phyloP scores from a whole-genome alignment of 305 asterid species.

The Fraxinus latifolia region DNA sequence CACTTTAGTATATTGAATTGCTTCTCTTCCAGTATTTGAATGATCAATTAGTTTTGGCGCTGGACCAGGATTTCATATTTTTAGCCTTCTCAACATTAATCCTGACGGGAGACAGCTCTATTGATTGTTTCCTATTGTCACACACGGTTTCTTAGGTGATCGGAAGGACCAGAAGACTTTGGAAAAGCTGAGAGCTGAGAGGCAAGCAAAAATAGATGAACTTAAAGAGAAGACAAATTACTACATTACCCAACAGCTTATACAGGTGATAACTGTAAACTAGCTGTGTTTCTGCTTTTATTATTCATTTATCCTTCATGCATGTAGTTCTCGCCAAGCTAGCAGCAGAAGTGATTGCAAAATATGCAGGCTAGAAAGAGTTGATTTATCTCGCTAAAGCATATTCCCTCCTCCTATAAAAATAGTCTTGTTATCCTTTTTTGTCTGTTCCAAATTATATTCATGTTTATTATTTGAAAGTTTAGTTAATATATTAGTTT shows the following conservation, averaged over 20 bases:
- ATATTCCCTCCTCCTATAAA: background rate
- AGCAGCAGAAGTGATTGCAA: background rate
- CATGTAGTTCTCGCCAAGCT: background rate
- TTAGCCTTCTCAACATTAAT: background rate
- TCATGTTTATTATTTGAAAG: background rate
- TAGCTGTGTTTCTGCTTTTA: background rate
- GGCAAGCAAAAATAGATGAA: slow-evolving; percentile 84
- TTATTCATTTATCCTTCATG: background rate
- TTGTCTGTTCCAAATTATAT: background rate
- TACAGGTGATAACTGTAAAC: slow-evolving; percentile 56
- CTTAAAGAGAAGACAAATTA: slow-evolving; percentile 88
- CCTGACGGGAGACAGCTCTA: background rate
- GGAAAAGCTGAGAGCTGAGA: slow-evolving; percentile 76
- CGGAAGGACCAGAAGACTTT: slow-evolving; percentile 68
- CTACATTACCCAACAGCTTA: slow-evolving; percentile 79
- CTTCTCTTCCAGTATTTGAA: background rate
- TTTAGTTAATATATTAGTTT: too few relatives aligned
- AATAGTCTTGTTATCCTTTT: background rate
- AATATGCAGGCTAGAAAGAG: background rate
- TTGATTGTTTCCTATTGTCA: background rate
- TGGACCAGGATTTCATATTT: background rate
- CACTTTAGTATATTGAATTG: background rate
- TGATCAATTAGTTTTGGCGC: background rate
- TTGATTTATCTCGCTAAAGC: background rate
- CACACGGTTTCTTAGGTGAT: slow-evolving; percentile 46